Percentiles rank a stretch among this genome's conserved stretches.
These are phyloP conservation scores for Kondoa malvinella DNA, from an alignment of 768 basidiomycete species.

Conservation along the genomic window DNA sequence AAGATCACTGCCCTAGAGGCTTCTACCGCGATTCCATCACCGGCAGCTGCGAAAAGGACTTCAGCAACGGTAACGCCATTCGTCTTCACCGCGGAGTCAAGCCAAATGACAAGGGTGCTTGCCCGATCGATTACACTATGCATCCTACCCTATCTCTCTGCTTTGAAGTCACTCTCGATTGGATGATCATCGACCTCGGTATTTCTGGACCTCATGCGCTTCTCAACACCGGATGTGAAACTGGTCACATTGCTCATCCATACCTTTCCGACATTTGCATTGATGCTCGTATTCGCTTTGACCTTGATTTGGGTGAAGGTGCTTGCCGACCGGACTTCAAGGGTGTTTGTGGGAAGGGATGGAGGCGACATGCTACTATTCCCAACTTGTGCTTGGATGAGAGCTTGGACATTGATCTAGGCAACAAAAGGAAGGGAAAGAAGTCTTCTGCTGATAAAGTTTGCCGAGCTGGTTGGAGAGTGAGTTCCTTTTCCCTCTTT, in stretches of 20 bases:
- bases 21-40: background rate
- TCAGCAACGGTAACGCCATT: background rate
- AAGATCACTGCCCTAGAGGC: background rate
- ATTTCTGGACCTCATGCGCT: slow-evolving; percentile 3
- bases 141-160: slow-evolving; percentile 2
- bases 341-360: background rate
- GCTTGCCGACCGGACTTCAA: background rate
- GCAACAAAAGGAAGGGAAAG: background rate
- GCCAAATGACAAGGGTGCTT: slow-evolving; percentile 1
- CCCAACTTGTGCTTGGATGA: slow-evolving; percentile 8
- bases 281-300: background rate
- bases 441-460: background rate
- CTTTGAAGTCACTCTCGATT: background rate
- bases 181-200: background rate
- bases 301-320: background rate
- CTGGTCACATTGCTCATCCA: background rate
- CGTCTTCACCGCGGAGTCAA: background rate
- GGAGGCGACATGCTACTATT: background rate
- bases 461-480: background rate
- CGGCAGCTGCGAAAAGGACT: background rate
- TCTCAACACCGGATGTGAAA: no score
- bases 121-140: slow-evolving; percentile 4
- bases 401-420: background rate
- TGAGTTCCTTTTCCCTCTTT: background rate
- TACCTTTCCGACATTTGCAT: slow-evolving; percentile 2